These are phyloP conservation scores for Wickerhamiella brachini DNA, from an alignment of 805 yeast species.

Conservation along the genomic window DNA sequence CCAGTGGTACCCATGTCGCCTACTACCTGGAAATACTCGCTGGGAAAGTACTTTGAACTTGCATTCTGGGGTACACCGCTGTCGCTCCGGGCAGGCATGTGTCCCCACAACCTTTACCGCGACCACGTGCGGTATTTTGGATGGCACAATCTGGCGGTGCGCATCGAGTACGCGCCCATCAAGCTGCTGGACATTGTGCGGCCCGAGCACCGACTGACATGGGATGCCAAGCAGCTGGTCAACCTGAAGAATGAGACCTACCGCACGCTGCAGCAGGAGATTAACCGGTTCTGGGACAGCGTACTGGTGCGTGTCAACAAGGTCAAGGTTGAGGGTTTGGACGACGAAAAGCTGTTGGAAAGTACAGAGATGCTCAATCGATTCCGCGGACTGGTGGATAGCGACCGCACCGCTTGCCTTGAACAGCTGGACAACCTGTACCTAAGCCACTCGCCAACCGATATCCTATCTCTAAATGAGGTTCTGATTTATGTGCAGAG, in stretches of 20 bases:
- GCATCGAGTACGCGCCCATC: constrained; percentile 63
- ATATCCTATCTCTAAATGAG: constrained; percentile 55
- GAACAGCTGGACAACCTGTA: constrained; percentile 39
- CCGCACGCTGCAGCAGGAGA: constrained; percentile 37
- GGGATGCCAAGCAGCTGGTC: constrained; percentile 61
- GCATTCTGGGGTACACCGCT: constrained; percentile 58
- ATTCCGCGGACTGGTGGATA: constrained; percentile 37
- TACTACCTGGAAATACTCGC: constrained; percentile 76
- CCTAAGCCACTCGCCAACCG: constrained; percentile 41
- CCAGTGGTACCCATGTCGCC: constrained; percentile 76
- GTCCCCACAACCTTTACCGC: constrained; percentile 68
- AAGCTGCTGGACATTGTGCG: constrained; percentile 67
- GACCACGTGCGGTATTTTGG: constrained; percentile 80
- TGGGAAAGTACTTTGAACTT: constrained; percentile 85
- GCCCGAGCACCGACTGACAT: constrained; percentile 57
- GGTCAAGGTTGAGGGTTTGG: constrained; percentile 65
- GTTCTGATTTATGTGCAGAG: constrained; percentile 63
- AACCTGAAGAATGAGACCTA: constrained; percentile 52
- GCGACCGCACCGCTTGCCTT: constrained; percentile 37
- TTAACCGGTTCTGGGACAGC: constrained; percentile 55
- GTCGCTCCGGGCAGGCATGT: constrained; percentile 46
- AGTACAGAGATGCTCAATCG: constrained; percentile 49
- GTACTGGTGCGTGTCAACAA: constrained; percentile 54
- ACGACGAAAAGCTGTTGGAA: constrained; percentile 54
- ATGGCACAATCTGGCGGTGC: constrained; percentile 58